These are phyloP conservation scores for Ascoidea rubescens DNA, from an alignment of 805 yeast species.

Conservation along the genomic window DNA sequence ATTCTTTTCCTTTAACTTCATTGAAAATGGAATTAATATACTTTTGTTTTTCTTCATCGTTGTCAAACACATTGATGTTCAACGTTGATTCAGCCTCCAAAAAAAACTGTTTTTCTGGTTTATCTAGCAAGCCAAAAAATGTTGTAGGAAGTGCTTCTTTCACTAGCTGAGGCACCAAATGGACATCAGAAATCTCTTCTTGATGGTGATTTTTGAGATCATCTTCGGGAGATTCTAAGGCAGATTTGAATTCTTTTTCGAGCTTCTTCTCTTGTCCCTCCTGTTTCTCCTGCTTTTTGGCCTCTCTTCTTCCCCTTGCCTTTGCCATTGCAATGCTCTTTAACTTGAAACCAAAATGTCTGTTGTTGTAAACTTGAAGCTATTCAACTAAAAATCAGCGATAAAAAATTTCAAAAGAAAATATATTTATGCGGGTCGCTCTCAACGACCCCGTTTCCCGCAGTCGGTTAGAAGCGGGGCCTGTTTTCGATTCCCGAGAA, in stretches of 20 bases:
- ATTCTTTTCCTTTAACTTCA: conserved; percentile 79
- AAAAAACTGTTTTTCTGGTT: conserved; percentile 80
- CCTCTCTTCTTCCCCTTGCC: conserved; percentile 28
- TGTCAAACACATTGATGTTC: conserved; percentile 64
- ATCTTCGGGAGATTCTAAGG: neutral
- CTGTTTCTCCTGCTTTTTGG: conserved; percentile 15
- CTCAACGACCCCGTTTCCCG: too few relatives aligned
- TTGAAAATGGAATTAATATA: conserved; percentile 70
- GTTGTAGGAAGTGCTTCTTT: conserved; percentile 21
- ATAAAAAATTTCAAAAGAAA: too few relatives aligned
- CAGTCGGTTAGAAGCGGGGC: too few relatives aligned
- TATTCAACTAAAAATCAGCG: too few relatives aligned
- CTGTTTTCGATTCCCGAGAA: too few relatives aligned
- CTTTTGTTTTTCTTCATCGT: conserved; percentile 55
- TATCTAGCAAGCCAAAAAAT: conserved; percentile 79
- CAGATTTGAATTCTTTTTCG: conserved; percentile 3
- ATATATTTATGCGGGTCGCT: too few relatives aligned
- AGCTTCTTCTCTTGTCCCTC: conserved; percentile 12
- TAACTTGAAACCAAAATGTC: too few relatives aligned
- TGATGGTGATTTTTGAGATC: conserved; percentile 3
- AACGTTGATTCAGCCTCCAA: conserved; percentile 83
- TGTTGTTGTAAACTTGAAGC: too few relatives aligned
- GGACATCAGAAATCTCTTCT: conserved; percentile 3
- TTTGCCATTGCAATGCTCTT: conserved; percentile 14
- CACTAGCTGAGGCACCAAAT: conserved; percentile 11